A percentile compares a stretch with the other conserved stretches of the same genome.
phyloP scores from a whole-genome alignment of 2,329 filamentous ascomycete genomes.

The Exophiala calicioides region DNA sequence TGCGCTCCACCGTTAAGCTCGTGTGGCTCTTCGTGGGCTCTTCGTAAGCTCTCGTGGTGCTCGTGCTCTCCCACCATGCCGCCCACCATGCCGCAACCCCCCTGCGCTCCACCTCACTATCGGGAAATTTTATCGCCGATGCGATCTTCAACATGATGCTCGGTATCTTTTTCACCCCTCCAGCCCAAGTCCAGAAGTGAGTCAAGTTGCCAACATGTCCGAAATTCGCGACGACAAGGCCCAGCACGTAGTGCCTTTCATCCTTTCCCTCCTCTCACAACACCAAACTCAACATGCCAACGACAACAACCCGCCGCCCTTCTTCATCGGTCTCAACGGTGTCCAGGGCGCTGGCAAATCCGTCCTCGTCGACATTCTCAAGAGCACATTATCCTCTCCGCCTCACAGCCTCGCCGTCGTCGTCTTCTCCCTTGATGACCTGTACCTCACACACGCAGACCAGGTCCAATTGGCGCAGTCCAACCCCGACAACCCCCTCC shows the following conservation, averaged over 20 bases:
- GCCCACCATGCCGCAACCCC: too few species aligned
- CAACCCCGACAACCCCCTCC: slow-evolving; percentile 70
- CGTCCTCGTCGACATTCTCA: slow-evolving; percentile 72
- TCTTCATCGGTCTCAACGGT: slow-evolving; percentile 86
- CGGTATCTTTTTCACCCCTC: background rate
- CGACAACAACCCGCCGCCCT: slow-evolving; percentile 56
- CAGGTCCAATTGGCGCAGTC: slow-evolving; percentile 65
- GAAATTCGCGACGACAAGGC: slow-evolving; percentile 75
- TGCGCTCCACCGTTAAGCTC: too few species aligned
- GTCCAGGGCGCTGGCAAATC: slow-evolving; percentile 93
- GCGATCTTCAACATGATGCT: too few species aligned
- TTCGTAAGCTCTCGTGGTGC: too few species aligned
- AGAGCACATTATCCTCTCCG: slow-evolving; percentile 58
- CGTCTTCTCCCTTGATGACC: slow-evolving; percentile 82
- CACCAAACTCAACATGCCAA: slow-evolving; percentile 49
- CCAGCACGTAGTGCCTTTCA: slow-evolving; percentile 74
- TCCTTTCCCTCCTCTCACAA: slow-evolving; percentile 60
- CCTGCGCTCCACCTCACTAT: too few species aligned
- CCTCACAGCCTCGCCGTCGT: slow-evolving; percentile 64
- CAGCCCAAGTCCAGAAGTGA: background rate
- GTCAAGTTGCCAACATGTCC: slow-evolving; percentile 41
- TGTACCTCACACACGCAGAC: slow-evolving; percentile 74
- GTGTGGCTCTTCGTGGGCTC: too few species aligned
- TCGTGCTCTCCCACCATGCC: too few species aligned
- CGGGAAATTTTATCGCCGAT: too few species aligned